A percentile compares a stretch with the other conserved stretches of the same genome.
phyloP scores from a whole-genome alignment of 306 rosid species.

The Sicyos edulis region DNA sequence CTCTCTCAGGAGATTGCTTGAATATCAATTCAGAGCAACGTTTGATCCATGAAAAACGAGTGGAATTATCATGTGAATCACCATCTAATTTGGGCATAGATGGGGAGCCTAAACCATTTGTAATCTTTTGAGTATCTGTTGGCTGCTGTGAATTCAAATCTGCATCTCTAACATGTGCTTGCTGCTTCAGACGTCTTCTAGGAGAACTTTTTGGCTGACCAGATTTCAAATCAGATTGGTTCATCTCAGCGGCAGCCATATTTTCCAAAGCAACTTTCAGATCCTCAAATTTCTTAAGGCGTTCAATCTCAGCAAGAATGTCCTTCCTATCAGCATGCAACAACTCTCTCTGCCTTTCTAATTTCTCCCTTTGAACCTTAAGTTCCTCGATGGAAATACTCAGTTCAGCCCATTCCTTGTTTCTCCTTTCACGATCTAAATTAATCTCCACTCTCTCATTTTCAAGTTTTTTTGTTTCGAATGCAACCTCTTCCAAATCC shows the following conservation, averaged over 20 bases:
- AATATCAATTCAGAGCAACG: slow-evolving; percentile 62
- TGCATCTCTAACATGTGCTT: slow-evolving; percentile 23
- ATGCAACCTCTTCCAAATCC: slow-evolving; percentile 65
- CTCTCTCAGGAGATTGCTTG: slow-evolving; percentile 53
- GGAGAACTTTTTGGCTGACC: slow-evolving; percentile 39
- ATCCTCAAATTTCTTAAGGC: slow-evolving; percentile 60
- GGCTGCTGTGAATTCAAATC: slow-evolving; percentile 28
- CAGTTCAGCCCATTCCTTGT: slow-evolving; percentile 84
- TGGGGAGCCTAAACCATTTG: slow-evolving; percentile 46
- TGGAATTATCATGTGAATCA: slow-evolving; percentile 43
- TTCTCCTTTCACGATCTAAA: slow-evolving; percentile 76
- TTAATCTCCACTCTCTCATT: slow-evolving; percentile 71
- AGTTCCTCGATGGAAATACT: slow-evolving; percentile 78
- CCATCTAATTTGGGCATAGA: slow-evolving; percentile 32
- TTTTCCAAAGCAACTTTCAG: slow-evolving; percentile 60
- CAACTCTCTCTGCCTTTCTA: slow-evolving; percentile 74
- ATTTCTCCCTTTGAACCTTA: slow-evolving; percentile 74
- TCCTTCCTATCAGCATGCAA: slow-evolving; percentile 76
- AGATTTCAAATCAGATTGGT: slow-evolving; percentile 47
- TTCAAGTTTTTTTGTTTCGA: slow-evolving; percentile 72
- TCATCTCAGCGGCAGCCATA: slow-evolving; percentile 40
- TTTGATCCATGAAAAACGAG: slow-evolving; percentile 66
- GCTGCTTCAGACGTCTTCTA: slow-evolving; percentile 40
- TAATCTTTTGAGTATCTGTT: slow-evolving; percentile 23
- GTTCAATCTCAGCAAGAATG: slow-evolving; percentile 65